Evolutionary conservation across 805 yeast genomes (phyloP).

Genomic region (Brettanomyces sp.): DNA sequence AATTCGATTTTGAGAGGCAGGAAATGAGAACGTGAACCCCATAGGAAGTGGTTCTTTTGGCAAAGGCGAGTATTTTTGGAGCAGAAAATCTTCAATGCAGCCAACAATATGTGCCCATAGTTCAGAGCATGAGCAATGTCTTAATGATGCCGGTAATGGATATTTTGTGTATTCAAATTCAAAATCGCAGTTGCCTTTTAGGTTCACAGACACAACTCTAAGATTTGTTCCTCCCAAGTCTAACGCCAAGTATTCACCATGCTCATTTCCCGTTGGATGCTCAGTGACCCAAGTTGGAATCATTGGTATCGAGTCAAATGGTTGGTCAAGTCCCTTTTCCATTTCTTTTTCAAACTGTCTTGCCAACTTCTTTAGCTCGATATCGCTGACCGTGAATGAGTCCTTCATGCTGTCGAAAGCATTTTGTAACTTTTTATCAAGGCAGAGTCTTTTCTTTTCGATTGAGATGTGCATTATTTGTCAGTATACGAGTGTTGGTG

Average conservation of each 20-base stretch:
- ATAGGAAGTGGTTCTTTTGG: slow-evolving; percentile 50
- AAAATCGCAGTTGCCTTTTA: slow-evolving; percentile 77
- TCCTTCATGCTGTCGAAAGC: slow-evolving; percentile 45
- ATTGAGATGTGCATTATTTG: neutral
- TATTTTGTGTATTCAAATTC: slow-evolving; percentile 83
- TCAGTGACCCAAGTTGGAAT: slow-evolving; percentile 95
- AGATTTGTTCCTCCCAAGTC: slow-evolving; percentile 97
- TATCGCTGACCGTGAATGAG: slow-evolving; percentile 52
- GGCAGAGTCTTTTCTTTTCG: neutral
- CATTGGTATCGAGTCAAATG: slow-evolving; percentile 91
- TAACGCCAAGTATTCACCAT: slow-evolving; percentile 83
- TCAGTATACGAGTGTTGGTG: neutral
- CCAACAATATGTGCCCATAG: slow-evolving; percentile 83
- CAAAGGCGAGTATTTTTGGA: slow-evolving; percentile 44
- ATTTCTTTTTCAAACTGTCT: slow-evolving; percentile 73
- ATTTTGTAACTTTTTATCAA: slow-evolving; percentile 2
- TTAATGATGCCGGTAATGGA: slow-evolving; percentile 64
- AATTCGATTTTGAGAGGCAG: slow-evolving; percentile 75
- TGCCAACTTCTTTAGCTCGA: slow-evolving; percentile 54
- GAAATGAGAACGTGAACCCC: slow-evolving; percentile 94
- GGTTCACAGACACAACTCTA: slow-evolving; percentile 80
- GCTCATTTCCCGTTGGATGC: slow-evolving; percentile 85
- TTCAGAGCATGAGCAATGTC: slow-evolving; percentile 70
- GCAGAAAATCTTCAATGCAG: slow-evolving; percentile 60
- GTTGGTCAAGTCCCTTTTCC: slow-evolving; percentile 65